Evolutionary conservation across 768 basidiomycete species (phyloP).

Genomic region (Galerina marginata): DNA sequence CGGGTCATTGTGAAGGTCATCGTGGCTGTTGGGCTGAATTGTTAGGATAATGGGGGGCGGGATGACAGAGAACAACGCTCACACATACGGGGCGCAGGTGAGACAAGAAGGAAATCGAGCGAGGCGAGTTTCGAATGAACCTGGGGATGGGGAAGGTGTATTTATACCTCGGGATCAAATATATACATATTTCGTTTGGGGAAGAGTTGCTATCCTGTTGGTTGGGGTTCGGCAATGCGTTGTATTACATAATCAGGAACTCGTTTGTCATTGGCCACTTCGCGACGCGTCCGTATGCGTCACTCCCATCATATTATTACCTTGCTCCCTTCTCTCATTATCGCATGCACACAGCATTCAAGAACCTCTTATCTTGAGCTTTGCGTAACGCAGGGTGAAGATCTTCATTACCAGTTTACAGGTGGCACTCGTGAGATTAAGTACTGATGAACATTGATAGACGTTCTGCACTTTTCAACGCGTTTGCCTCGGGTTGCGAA

Average conservation of each 20-base stretch:
- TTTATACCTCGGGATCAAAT: constrained; percentile 31
- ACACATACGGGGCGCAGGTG: constrained; percentile 42
- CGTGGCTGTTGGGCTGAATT: constrained; percentile 28
- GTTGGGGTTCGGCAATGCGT: constrained; percentile 38
- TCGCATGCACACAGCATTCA: too few relatives aligned
- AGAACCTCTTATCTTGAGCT: too few relatives aligned
- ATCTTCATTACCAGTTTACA: background rate
- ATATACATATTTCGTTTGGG: constrained; percentile 28
- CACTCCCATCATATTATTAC: background rate
- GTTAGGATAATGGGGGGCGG: constrained; percentile 8
- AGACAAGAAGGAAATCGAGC: constrained; percentile 7
- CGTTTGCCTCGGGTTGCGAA: constrained; percentile 5
- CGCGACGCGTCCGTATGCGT: constrained; percentile 3
- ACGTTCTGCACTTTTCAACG: background rate
- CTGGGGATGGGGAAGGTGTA: constrained; percentile 18
- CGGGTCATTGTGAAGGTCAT: constrained; percentile 55
- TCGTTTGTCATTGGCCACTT: constrained; percentile 7
- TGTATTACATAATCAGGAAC: constrained; percentile 4
- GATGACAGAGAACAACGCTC: constrained; percentile 31
- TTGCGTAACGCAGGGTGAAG: background rate
- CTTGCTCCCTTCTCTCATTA: background rate
- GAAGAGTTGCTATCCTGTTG: constrained; percentile 17
- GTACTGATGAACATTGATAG: too few relatives aligned
- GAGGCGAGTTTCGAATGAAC: constrained; percentile 21
- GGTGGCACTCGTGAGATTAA: too few relatives aligned